Conservation (phyloP, 2,329 filamentous ascomycete genomes). For the Aspergillus aculeatus region DNA sequence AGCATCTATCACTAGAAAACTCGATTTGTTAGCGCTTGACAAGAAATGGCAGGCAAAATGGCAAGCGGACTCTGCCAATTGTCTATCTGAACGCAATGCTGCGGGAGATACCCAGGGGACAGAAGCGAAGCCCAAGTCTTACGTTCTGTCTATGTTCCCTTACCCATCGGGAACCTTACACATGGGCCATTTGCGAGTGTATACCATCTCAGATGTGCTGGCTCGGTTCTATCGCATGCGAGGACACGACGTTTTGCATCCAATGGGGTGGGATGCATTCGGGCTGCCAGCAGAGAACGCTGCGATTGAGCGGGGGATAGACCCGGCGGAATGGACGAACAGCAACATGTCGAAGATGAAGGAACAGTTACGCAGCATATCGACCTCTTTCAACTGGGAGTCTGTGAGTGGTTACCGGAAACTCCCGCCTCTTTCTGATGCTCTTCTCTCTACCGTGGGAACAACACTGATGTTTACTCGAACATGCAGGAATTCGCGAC, state of each 20-base stretch:
- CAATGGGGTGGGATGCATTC: constrained; percentile 96
- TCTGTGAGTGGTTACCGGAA: constrained; percentile 55
- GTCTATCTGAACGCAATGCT: background rate
- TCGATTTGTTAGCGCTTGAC: constrained; percentile 50
- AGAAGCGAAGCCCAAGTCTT: constrained; percentile 49
- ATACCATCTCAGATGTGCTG: constrained; percentile 85
- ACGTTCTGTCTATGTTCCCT: constrained; percentile 88
- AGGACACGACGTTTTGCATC: constrained; percentile 72
- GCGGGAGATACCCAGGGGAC: constrained; percentile 4
- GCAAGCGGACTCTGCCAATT: constrained; percentile 27
- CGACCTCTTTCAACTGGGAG: constrained; percentile 80
- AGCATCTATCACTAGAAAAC: constrained; percentile 21
- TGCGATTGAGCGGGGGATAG: constrained; percentile 76
- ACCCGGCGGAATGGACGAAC: constrained; percentile 75
- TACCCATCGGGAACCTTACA: constrained; percentile 87
- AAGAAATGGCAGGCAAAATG: constrained; percentile 57
- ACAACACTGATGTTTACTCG: background rate
- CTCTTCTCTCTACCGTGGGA: background rate
- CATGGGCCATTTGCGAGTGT: constrained; percentile 82
- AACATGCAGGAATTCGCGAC: constrained; percentile 71
- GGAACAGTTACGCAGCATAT: constrained; percentile 74
- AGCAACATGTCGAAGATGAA: constrained; percentile 84
- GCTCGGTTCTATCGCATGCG: constrained; percentile 73
- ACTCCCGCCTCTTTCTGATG: background rate
- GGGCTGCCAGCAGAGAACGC: constrained; percentile 89